A percentile compares a stretch with the other conserved stretches of the same genome.
Conservation (phyloP, 495 filamentous ascomycete genomes). For the Xylaria intraflava region DNA sequence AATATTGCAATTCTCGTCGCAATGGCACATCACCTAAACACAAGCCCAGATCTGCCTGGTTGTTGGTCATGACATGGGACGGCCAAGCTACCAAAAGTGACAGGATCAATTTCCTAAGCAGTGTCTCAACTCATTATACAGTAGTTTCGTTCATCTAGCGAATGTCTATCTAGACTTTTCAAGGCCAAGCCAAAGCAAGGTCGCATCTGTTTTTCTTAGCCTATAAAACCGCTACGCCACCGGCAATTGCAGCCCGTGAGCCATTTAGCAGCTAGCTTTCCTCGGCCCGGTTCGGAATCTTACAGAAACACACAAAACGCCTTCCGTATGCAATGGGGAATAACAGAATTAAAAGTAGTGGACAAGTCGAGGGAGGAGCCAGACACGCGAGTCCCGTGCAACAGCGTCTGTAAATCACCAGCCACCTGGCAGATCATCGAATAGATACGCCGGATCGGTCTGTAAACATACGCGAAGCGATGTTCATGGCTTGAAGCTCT, state of each 20-base stretch:
- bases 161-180: too few species aligned
- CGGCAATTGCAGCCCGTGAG: background rate
- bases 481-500: slow-evolving; percentile 96
- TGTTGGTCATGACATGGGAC: too few species aligned
- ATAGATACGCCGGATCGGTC: slow-evolving; percentile 67
- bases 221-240: background rate
- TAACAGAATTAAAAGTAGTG: background rate
- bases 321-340: slow-evolving; percentile 8
- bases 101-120: too few species aligned
- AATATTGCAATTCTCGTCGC: too few species aligned
- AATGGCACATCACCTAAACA: too few species aligned
- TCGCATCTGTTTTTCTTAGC: too few species aligned
- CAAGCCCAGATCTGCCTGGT: too few species aligned
- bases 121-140: too few species aligned
- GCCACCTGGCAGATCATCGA: slow-evolving; percentile 34
- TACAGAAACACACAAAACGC: slow-evolving; percentile 16
- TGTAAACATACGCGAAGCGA: slow-evolving; percentile 93
- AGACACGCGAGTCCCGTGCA: background rate
- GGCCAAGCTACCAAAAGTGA: too few species aligned
- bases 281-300: background rate
- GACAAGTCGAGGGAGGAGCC: background rate
- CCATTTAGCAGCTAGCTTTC: background rate
- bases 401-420: background rate
- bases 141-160: too few species aligned
- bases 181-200: too few species aligned